Percentiles rank a stretch among this genome's conserved stretches.
These are phyloP conservation scores for Coniochaeta sp. DNA, from an alignment of 2,329 filamentous ascomycete species.

Conservation along the genomic window DNA sequence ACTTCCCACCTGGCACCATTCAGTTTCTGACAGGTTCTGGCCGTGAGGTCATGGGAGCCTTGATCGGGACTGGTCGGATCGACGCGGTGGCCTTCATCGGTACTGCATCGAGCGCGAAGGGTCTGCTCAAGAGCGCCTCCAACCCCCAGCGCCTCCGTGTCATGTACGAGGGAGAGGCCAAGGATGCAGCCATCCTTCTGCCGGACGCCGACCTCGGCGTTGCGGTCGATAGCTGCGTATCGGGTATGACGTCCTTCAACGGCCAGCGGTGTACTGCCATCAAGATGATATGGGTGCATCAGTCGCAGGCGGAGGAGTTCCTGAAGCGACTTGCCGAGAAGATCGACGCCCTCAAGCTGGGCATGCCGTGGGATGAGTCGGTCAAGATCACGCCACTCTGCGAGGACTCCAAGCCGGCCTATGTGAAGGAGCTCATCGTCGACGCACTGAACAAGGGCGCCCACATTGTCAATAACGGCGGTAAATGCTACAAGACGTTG, in stretches of 20 bases:
- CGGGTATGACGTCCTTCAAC: slow-evolving; percentile 2
- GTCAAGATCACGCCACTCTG: slow-evolving; percentile 1
- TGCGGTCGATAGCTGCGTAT: not conserved
- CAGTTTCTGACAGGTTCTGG: not conserved
- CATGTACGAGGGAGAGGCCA: slow-evolving; percentile 2
- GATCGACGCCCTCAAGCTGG: not conserved
- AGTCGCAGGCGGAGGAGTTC: not conserved
- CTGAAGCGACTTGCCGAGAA: not conserved
- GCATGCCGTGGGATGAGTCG: slow-evolving; percentile 1
- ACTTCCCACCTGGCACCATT: not conserved
- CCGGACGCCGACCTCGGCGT: not conserved
- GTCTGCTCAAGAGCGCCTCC: not conserved
- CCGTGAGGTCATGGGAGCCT: not conserved
- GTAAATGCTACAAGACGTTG: not conserved
- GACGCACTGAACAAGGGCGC: slow-evolving; percentile 1
- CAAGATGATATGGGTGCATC: slow-evolving; percentile 2
- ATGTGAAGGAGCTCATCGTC: slow-evolving; percentile 1
- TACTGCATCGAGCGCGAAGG: not conserved
- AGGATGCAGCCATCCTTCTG: not conserved
- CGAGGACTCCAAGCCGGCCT: not conserved
- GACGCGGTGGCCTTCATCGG: slow-evolving; percentile 2
- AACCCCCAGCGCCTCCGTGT: not conserved
- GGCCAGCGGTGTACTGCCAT: not conserved
- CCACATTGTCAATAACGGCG: slow-evolving; percentile 1
- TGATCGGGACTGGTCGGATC: not conserved